phyloP scores from a whole-genome alignment of 139 green algal species.

The Haematococcus sp. region DNA sequence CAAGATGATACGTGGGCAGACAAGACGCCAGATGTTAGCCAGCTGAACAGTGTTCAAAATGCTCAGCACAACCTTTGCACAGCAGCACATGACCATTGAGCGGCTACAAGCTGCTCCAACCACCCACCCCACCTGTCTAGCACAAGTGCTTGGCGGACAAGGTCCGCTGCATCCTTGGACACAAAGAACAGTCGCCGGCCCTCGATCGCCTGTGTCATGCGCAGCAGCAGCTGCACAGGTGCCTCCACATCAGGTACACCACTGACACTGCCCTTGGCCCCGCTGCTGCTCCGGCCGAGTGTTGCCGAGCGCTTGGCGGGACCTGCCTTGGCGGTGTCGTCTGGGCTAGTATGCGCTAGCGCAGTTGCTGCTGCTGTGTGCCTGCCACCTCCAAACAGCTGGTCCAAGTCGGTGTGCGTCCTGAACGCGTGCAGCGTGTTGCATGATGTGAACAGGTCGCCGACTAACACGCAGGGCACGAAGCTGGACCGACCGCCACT shows the following conservation, averaged over 20 bases:
- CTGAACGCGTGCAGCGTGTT: not conserved
- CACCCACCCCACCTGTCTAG: conserved; percentile 10
- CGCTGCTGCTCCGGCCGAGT: not conserved
- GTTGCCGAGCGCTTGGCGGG: not conserved
- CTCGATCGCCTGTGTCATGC: not conserved
- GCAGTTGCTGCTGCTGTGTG: too few species aligned
- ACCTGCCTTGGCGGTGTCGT: too few species aligned
- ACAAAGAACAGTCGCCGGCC: conserved; percentile 4
- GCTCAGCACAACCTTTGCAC: too few species aligned
- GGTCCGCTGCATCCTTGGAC: not conserved
- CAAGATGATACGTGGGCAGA: too few species aligned
- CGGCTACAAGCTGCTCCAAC: too few species aligned
- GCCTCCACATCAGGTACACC: not conserved
- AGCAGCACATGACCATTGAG: too few species aligned
- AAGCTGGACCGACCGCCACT: not conserved
- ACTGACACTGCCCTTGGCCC: not conserved
- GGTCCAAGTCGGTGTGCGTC: not conserved
- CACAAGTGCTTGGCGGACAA: not conserved
- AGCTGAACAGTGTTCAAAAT: too few species aligned
- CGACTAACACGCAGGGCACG: not conserved
- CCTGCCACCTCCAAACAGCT: not conserved
- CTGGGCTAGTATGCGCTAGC: too few species aligned
- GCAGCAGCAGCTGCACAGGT: conserved; percentile 4
- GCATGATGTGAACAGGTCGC: not conserved
- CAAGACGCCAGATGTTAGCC: too few species aligned